Conservation (phyloP, 345 rosid genomes). For the Gossypium longicalyx region DNA sequence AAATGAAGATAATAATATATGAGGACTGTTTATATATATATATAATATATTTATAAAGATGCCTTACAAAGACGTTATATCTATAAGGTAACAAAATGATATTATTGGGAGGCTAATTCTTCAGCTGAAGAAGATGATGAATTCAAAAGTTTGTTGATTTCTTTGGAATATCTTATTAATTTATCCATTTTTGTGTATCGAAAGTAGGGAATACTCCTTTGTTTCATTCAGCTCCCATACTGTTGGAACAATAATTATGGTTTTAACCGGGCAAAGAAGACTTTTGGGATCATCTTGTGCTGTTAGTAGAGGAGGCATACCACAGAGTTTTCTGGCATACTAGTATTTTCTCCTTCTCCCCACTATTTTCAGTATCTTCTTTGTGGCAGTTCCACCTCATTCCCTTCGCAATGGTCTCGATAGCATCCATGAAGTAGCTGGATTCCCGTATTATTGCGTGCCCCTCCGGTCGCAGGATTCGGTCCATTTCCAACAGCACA, state of each 20-base stretch:
- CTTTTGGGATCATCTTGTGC: slow-evolving; percentile 21
- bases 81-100: slow-evolving; percentile 20
- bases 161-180: neutral
- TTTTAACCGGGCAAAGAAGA: neutral
- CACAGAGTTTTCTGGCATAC: slow-evolving; percentile 89
- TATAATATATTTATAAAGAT: slow-evolving; percentile 12
- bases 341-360: slow-evolving; percentile 73
- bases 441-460: slow-evolving; percentile 77
- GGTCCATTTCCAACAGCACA: slow-evolving; percentile 86
- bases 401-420: slow-evolving; percentile 66
- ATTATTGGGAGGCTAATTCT: slow-evolving; percentile 21
- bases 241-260: neutral
- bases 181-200: slow-evolving; percentile 7
- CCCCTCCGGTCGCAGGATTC: slow-evolving; percentile 77
- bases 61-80: slow-evolving; percentile 5
- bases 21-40: too few species aligned
- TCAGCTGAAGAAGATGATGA: slow-evolving; percentile 13
- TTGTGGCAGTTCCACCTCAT: slow-evolving; percentile 81
- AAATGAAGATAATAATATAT: neutral
- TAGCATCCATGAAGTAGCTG: slow-evolving; percentile 52
- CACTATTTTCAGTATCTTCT: slow-evolving; percentile 55
- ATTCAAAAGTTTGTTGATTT: slow-evolving; percentile 13
- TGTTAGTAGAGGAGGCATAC: slow-evolving; percentile 49
- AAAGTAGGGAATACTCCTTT: slow-evolving; percentile 8
- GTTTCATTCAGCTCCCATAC: slow-evolving; percentile 9